Evolutionary conservation across 2,329 filamentous ascomycete genomes (phyloP).

Genomic region (Mycocentrospora acerina): DNA sequence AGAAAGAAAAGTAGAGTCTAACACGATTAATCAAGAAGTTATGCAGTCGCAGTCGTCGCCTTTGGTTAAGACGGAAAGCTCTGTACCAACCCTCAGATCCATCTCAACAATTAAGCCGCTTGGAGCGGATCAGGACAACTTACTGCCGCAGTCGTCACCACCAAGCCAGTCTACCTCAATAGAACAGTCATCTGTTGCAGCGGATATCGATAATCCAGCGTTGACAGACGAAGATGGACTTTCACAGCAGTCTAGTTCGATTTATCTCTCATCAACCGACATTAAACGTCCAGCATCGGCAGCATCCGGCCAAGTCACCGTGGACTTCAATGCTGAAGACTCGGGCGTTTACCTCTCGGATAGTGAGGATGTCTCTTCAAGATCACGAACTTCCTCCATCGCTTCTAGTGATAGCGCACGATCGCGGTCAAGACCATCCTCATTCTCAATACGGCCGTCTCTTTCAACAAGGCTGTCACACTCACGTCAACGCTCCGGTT

Average conservation of each 20-base stretch:
- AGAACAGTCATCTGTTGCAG: too few relatives aligned
- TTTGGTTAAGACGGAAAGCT: too few relatives aligned
- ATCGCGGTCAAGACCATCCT: constrained; percentile 10
- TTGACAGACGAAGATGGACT: too few relatives aligned
- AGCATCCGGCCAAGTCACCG: not conserved
- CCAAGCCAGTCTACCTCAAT: not conserved
- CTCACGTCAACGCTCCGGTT: too few relatives aligned
- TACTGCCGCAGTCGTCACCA: not conserved
- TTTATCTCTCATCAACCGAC: too few relatives aligned
- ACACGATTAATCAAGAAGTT: too few relatives aligned
- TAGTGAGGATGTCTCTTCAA: constrained; percentile 7
- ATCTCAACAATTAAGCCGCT: too few relatives aligned
- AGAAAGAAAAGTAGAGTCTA: too few relatives aligned
- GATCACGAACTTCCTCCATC: constrained; percentile 12
- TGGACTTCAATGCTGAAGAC: constrained; percentile 18
- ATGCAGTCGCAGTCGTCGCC: not conserved
- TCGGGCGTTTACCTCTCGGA: constrained; percentile 29
- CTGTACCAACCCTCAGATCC: too few relatives aligned
- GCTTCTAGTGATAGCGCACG: constrained; percentile 10
- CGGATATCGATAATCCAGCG: too few relatives aligned
- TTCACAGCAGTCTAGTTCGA: too few relatives aligned
- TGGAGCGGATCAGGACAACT: too few relatives aligned
- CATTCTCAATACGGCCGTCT: constrained; percentile 11
- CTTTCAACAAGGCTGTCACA: constrained; percentile 3
- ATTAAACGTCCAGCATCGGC: not conserved